phyloP scores from a whole-genome alignment of 305 asterid species.

The Solanum hybrid region DNA sequence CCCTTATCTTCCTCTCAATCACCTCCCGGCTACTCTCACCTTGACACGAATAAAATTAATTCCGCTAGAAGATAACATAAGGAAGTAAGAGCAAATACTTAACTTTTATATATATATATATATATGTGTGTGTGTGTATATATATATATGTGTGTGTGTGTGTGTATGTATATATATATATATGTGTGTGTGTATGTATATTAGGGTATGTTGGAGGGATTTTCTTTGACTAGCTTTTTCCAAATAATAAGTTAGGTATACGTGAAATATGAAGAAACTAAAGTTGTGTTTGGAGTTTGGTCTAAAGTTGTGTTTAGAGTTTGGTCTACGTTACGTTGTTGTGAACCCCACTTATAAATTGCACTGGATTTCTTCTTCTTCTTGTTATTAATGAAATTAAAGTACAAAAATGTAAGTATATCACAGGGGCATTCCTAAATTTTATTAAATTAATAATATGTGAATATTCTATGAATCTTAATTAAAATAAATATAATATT shows the following conservation, averaged over 20 bases:
- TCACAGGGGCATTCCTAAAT: too few relatives aligned
- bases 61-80: not conserved
- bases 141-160: too few relatives aligned
- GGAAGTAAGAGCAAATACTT: not conserved
- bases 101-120: not conserved
- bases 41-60: not conserved
- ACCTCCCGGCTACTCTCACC: not conserved
- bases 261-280: not conserved
- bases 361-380: too few relatives aligned
- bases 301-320: too few relatives aligned
- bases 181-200: too few relatives aligned
- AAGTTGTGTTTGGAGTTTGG: not conserved
- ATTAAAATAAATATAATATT: not conserved
- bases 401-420: too few relatives aligned
- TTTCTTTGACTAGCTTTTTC: not conserved
- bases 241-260: not conserved
- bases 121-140: too few relatives aligned
- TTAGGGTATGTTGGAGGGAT: not conserved
- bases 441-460: not conserved
- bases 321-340: too few relatives aligned
- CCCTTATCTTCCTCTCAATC: not conserved
- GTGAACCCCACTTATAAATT: too few relatives aligned
- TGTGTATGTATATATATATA: too few relatives aligned
- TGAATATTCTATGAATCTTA: not conserved
- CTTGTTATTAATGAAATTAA: too few relatives aligned